phyloP scores from a whole-genome alignment of 2,329 filamentous ascomycete genomes.

The Exophiala spinifera region DNA sequence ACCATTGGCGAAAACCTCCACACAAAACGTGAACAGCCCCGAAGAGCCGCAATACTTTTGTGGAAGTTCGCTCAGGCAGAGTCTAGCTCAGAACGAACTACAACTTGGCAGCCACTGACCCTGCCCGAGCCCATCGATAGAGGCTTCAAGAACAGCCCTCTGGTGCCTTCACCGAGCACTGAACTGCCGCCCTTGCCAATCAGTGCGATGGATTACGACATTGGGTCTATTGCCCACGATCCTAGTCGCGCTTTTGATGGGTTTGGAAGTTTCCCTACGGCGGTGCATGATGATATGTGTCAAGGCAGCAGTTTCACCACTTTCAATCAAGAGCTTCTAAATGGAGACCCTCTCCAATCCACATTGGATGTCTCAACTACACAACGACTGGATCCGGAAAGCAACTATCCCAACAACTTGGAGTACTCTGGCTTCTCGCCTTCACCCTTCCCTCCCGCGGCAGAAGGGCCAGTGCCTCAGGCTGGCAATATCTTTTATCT shows the following conservation, averaged over 20 bases:
- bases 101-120: constrained; percentile 44
- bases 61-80: constrained; percentile 48
- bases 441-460: not conserved
- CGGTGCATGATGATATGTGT: constrained; percentile 20
- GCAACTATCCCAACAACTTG: constrained; percentile 1
- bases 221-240: constrained; percentile 13
- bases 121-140: constrained; percentile 36
- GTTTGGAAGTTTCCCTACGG: constrained; percentile 7
- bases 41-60: constrained; percentile 43
- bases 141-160: constrained; percentile 40
- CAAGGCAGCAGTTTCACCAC: constrained; percentile 18
- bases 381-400: constrained; percentile 1
- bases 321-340: constrained; percentile 2
- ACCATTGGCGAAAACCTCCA: constrained; percentile 31
- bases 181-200: constrained; percentile 26
- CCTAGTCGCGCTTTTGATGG: not conserved
- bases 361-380: constrained; percentile 7
- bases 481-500: constrained; percentile 15
- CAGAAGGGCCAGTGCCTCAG: not conserved
- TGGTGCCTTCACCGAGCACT: constrained; percentile 23
- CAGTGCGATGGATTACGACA: constrained; percentile 22
- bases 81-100: constrained; percentile 40
- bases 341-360: constrained; percentile 8
- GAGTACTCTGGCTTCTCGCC: constrained; percentile 3
- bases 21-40: constrained; percentile 27